These are phyloP conservation scores for Lecanosticta acicola DNA, from an alignment of 2,329 filamentous ascomycete species.

Conservation along the genomic window DNA sequence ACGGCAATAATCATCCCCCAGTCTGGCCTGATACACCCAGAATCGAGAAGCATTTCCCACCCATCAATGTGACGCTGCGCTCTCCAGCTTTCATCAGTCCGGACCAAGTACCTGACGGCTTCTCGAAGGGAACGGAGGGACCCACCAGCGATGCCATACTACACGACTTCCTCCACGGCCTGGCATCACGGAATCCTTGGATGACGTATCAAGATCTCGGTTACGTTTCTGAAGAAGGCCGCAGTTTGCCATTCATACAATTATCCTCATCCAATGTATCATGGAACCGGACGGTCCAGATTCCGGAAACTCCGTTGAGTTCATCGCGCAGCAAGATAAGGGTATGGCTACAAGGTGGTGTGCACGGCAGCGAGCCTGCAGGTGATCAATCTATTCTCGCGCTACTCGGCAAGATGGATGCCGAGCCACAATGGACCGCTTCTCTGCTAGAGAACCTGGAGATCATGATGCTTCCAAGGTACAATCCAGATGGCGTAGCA, in stretches of 20 bases:
- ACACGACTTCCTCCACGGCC: conserved; percentile 25
- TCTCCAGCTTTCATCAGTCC: conserved; percentile 31
- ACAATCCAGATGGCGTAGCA: conserved; percentile 35
- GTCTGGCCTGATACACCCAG: conserved; percentile 28
- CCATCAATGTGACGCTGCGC: conserved; percentile 28
- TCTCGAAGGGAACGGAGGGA: conserved; percentile 29
- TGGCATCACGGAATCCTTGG: conserved; percentile 33
- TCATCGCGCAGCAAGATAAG: conserved; percentile 27
- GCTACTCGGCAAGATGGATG: conserved; percentile 33
- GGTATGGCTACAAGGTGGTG: conserved; percentile 35
- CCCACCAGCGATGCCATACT: conserved; percentile 29
- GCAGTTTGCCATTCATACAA: conserved; percentile 30
- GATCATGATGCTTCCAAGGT: conserved; percentile 33
- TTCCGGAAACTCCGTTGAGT: conserved; percentile 12
- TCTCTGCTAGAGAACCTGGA: conserved; percentile 32
- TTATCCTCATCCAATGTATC: conserved; percentile 8
- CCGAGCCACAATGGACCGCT: conserved; percentile 30
- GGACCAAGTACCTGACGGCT: conserved; percentile 27
- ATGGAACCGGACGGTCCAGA: background rate
- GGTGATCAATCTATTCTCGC: conserved; percentile 35
- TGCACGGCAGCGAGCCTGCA: conserved; percentile 37
- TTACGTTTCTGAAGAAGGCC: conserved; percentile 33
- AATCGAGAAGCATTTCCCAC: conserved; percentile 33
- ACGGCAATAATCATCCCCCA: conserved; percentile 31
- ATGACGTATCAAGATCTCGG: conserved; percentile 26